A percentile compares a stretch with the other conserved stretches of the same genome.
phyloP scores from a whole-genome alignment of 345 rosid genomes.

The Rubroshorea leprosula region DNA sequence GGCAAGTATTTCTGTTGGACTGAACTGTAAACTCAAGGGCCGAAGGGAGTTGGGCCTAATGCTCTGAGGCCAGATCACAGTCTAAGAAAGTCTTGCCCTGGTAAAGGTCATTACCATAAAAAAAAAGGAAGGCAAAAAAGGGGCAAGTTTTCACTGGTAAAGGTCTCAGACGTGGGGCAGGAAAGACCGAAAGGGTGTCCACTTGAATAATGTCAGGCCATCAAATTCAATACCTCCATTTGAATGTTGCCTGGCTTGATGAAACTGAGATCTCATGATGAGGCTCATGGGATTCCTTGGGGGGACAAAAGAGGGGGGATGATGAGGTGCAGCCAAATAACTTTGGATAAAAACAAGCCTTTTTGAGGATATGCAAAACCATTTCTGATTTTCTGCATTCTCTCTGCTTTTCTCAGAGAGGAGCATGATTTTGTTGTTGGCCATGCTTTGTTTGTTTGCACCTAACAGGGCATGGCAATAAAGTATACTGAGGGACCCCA shows the following conservation, averaged over 20 bases:
- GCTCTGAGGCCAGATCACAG: no score
- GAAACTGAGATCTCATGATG: neutral
- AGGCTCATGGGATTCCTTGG: slow-evolving; percentile 20
- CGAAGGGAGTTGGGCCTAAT: no score
- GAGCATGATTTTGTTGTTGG: slow-evolving; percentile 23
- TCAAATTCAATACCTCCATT: no score
- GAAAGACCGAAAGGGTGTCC: no score
- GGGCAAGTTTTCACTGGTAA: no score
- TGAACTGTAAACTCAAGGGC: no score
- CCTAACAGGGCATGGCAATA: slow-evolving; percentile 20
- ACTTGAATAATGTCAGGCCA: no score
- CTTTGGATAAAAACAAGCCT: neutral
- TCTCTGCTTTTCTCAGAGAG: slow-evolving; percentile 3
- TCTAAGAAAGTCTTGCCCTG: no score
- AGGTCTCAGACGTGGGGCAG: no score
- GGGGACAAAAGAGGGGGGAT: slow-evolving; percentile 14
- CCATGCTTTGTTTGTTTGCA: slow-evolving; percentile 24
- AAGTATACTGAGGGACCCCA: slow-evolving; percentile 21
- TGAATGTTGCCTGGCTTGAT: neutral
- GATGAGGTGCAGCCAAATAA: slow-evolving; percentile 11
- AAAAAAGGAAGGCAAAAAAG: no score
- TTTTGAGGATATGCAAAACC: slow-evolving; percentile 3
- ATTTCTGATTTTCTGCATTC: slow-evolving; percentile 2
- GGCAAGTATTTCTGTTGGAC: no score
- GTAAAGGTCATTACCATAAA: no score